These are phyloP conservation scores for Phytomonas serpens DNA, from an alignment of 208 protist genomes.

Conservation along the genomic window DNA sequence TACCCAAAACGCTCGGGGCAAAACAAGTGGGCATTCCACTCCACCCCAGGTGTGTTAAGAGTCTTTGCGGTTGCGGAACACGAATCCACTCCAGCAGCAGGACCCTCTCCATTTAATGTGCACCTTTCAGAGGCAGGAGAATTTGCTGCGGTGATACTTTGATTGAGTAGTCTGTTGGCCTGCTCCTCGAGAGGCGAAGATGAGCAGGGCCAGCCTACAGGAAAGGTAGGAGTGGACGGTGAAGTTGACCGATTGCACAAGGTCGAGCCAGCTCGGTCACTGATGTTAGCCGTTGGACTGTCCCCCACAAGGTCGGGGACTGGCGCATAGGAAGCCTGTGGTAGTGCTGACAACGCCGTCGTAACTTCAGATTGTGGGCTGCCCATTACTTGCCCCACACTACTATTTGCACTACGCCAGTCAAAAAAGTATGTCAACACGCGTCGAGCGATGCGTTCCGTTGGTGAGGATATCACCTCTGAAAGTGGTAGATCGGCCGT, in stretches of 20 bases:
- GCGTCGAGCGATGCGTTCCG: neutral
- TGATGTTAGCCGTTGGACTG: neutral
- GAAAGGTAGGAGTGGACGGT: neutral
- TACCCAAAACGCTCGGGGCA: constrained; percentile 60
- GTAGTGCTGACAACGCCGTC: neutral
- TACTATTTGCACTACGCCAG: neutral
- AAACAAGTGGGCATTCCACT: neutral
- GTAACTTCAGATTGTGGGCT: neutral
- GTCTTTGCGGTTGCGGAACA: neutral
- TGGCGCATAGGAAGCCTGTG: no score
- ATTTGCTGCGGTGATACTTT: neutral
- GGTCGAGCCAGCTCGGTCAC: neutral
- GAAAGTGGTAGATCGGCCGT: neutral
- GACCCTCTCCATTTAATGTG: neutral
- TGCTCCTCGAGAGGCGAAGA: neutral
- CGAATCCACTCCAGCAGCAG: neutral
- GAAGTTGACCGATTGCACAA: neutral
- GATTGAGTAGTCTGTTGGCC: neutral
- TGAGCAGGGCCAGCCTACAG: neutral
- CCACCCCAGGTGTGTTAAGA: neutral
- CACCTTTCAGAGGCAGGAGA: neutral
- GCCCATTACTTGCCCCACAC: no score
- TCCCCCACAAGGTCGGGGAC: neutral
- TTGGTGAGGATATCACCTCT: neutral
- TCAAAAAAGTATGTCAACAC: neutral